These are phyloP conservation scores for Geosmithia putterillii DNA, from an alignment of 2,329 filamentous ascomycete genomes.

Conservation along the genomic window DNA sequence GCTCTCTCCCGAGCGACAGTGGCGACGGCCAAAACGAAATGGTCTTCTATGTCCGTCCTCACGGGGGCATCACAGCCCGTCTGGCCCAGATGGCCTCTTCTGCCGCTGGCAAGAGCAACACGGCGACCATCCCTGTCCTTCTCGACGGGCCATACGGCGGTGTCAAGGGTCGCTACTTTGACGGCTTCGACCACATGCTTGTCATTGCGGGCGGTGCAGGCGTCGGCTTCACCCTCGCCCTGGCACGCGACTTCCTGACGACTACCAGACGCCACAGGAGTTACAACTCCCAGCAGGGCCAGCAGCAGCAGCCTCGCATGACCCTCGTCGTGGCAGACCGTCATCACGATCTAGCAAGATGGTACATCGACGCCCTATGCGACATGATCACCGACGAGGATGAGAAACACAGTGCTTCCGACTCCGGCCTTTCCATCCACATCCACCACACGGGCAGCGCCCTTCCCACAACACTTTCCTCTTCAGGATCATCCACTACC, in stretches of 20 bases:
- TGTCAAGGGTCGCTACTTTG: conserved; percentile 21
- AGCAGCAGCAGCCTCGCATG: background rate
- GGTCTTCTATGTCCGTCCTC: conserved; percentile 39
- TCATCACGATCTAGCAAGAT: conserved; percentile 2
- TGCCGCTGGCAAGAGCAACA: conserved; percentile 20
- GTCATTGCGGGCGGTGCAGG: conserved; percentile 45
- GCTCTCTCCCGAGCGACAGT: conserved; percentile 25
- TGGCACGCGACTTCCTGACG: conserved; percentile 26
- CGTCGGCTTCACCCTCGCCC: conserved; percentile 35
- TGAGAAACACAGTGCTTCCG: background rate
- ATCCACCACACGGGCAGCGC: conserved; percentile 3
- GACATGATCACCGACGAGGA: background rate
- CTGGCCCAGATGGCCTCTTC: conserved; percentile 19
- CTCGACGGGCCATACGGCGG: conserved; percentile 50
- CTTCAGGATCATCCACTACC: too few species aligned
- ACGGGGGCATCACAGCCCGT: conserved; percentile 33
- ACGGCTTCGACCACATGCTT: conserved; percentile 27
- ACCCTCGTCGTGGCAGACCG: conserved; percentile 3
- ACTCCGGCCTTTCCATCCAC: background rate
- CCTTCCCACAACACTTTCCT: too few species aligned
- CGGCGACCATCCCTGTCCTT: conserved; percentile 26
- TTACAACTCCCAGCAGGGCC: background rate
- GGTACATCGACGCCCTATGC: conserved; percentile 3
- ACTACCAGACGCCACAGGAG: background rate
- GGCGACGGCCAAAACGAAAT: conserved; percentile 19